Conservation (phyloP, 192 early-diverging fungal species). For the Coemansia aciculifera region DNA sequence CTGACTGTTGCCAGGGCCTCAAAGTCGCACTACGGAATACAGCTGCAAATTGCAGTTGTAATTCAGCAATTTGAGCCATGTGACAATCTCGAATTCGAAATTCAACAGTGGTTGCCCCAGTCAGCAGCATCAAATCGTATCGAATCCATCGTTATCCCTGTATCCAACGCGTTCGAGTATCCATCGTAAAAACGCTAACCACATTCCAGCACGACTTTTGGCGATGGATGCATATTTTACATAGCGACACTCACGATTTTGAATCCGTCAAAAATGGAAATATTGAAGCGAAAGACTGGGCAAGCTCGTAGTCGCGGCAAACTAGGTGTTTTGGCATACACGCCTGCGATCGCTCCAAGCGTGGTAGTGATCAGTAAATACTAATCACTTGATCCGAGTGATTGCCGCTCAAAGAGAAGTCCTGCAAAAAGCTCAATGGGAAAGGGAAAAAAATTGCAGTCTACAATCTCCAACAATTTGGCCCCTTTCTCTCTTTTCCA, state of each 20-base stretch:
- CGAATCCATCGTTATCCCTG: not conserved
- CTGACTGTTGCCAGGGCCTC: not conserved
- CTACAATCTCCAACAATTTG: not conserved
- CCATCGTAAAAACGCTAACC: not conserved
- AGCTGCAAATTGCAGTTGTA: not conserved
- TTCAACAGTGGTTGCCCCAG: not conserved
- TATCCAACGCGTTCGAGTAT: not conserved
- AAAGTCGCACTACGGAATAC: not conserved
- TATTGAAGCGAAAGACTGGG: constrained; percentile 2
- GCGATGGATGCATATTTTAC: not conserved
- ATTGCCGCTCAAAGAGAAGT: not conserved
- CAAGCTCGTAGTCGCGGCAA: not conserved
- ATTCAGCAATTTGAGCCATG: not conserved
- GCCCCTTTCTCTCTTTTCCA: not conserved
- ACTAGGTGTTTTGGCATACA: not conserved
- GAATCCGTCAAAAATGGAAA: constrained; percentile 7
- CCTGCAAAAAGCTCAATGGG: not conserved
- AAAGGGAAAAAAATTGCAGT: constrained; percentile 9
- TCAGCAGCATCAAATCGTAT: not conserved
- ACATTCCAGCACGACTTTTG: not conserved
- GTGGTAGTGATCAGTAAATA: not conserved
- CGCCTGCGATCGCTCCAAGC: not conserved
- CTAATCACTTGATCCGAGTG: not conserved
- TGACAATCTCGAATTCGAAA: not conserved
- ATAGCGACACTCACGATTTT: constrained; percentile 5